Evolutionary conservation across 1,284 basidiomycete species (phyloP), one percentile per base, ranked within the genome.

Genomic region (Tausonia pullulans): DNA sequence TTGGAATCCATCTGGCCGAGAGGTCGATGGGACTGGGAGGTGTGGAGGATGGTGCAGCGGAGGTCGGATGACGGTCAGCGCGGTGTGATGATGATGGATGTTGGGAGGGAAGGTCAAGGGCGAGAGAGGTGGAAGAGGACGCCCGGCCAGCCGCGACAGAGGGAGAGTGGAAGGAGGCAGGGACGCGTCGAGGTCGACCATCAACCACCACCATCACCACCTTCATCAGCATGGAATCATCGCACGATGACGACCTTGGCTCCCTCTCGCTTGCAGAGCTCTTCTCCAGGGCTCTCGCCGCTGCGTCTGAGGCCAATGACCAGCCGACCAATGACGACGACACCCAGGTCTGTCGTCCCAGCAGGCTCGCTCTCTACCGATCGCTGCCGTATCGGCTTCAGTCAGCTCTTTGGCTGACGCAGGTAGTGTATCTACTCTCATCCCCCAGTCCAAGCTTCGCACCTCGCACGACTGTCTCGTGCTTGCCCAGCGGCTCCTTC

Each of bases 241-340:
- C 41, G 8, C 39, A 53, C n/a, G 51, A 55, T 2, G 48, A 62
- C 11, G 60, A 58, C 4, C 65, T 66, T 1, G 51, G 45, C 10
- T 49, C 56, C 14, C 58, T 66, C 3, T 66, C 65, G 5, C 51
- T 66, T 41, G 49, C 65, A 11, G 57, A 66, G 51, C 57, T 66
- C 7, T 62, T 66, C 44, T 48, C 57, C 5, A 45, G 48, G 10
- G 65, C 65, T 8, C 54, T 66, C 2, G 13, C 41, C 10, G 50
- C 57, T 3, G 65, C 61, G 44, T 60, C 61, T 7, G 55, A 61
- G 3, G 56, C 61, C 2, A 41, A 40, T 16, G 58, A 58, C 39
- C 51, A 60, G 39, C 58, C 58, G 50, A 60, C 61, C 51, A 60
- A 62, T 54, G 13, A 51, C 2, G 51, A 60, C n/a, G 50, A 41